phyloP scores from a whole-genome alignment of 192 early-diverging fungal species.

The Coemansia sp. region DNA sequence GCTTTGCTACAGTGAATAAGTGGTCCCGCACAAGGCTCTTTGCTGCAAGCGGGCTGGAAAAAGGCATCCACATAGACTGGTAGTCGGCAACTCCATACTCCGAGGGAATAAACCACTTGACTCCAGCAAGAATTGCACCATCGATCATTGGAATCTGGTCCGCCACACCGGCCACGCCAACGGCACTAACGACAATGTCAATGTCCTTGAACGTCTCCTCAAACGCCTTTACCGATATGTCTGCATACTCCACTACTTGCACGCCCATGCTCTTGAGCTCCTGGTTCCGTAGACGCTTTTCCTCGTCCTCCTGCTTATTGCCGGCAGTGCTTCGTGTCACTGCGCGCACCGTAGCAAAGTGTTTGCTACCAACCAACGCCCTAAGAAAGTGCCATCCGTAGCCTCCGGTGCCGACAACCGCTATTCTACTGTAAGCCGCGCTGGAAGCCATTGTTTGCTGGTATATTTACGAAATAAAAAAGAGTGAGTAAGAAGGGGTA shows the following conservation, averaged over 20 bases:
- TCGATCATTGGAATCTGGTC: slow-evolving; percentile 44
- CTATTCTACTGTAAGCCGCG: slow-evolving; percentile 25
- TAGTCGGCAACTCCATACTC: slow-evolving; percentile 45
- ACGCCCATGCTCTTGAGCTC: slow-evolving; percentile 20
- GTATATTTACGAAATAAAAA: not conserved
- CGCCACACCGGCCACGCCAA: slow-evolving; percentile 20
- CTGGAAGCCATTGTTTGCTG: slow-evolving; percentile 1
- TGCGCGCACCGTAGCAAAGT: slow-evolving; percentile 30
- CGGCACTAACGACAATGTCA: slow-evolving; percentile 38
- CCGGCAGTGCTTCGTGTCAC: slow-evolving; percentile 25
- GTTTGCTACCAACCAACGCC: slow-evolving; percentile 17
- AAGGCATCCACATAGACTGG: slow-evolving; percentile 32
- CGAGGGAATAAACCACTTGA: slow-evolving; percentile 52
- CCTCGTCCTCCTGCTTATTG: slow-evolving; percentile 6
- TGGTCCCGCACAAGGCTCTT: slow-evolving; percentile 25
- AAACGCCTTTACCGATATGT: slow-evolving; percentile 11
- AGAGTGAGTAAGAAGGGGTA: too few relatives aligned
- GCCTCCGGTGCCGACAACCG: slow-evolving; percentile 47
- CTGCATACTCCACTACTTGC: slow-evolving; percentile 23
- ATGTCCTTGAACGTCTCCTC: slow-evolving; percentile 22
- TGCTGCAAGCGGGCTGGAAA: slow-evolving; percentile 40
- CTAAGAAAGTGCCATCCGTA: slow-evolving; percentile 34
- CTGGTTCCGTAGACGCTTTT: slow-evolving; percentile 21
- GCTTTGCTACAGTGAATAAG: slow-evolving; percentile 9
- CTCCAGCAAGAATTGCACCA: slow-evolving; percentile 34